Evolutionary conservation across 2,329 filamentous ascomycete genomes (phyloP).

Genomic region (Pezicula carpinea): DNA sequence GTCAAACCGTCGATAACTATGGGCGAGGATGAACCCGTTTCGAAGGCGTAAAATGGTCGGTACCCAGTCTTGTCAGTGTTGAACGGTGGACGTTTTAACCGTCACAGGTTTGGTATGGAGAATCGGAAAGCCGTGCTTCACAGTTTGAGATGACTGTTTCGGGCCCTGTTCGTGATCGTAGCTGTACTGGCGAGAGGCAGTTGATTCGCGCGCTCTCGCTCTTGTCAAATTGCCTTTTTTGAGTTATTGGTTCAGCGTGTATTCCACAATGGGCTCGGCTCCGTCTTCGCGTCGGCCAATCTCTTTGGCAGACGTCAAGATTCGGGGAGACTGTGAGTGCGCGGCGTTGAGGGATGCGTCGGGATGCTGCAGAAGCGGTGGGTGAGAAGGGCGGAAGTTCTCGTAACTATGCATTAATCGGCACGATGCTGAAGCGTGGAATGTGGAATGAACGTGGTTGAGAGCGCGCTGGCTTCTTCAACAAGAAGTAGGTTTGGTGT

Average conservation of each 20-base stretch:
- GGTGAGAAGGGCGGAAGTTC: constrained; percentile 11
- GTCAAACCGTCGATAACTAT: neutral
- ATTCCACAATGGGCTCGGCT: constrained; percentile 2
- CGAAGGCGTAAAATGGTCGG: neutral
- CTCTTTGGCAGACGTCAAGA: constrained; percentile 6
- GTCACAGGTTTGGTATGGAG: constrained; percentile 9
- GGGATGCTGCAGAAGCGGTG: constrained; percentile 17
- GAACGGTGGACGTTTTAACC: constrained; percentile 4
- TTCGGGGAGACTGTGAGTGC: constrained; percentile 6
- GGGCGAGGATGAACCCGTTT: constrained; percentile 9
- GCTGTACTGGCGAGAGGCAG: constrained; percentile 1
- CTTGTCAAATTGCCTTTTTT: neutral
- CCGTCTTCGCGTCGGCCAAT: constrained; percentile 7
- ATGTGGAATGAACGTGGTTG: neutral
- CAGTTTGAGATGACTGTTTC: constrained; percentile 15
- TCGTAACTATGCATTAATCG: constrained; percentile 15
- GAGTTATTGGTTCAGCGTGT: neutral
- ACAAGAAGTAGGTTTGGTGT: neutral
- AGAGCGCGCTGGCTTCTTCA: neutral
- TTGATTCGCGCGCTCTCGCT: neutral
- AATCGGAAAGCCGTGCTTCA: constrained; percentile 14
- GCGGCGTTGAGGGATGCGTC: constrained; percentile 11
- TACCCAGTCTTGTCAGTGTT: neutral
- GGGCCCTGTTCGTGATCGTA: constrained; percentile 11
- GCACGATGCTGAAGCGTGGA: constrained; percentile 6